These are phyloP conservation scores for Calamus simplicifolius DNA, from an alignment of 176 grass and related monocot genomes.

Conservation along the genomic window DNA sequence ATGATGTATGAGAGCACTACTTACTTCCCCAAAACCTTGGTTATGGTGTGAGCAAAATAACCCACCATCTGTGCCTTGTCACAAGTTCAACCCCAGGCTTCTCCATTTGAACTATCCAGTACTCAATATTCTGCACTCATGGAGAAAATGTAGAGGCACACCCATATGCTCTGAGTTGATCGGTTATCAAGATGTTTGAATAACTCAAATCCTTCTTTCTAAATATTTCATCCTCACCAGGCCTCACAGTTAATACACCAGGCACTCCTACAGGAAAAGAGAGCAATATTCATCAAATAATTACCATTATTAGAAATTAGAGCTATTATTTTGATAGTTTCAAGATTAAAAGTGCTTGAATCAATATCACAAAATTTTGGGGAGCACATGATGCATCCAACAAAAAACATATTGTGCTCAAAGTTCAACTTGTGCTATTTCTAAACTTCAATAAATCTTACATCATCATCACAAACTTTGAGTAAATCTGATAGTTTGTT, in stretches of 20 bases:
- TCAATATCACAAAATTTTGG: too few species aligned
- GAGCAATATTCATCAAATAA: slow-evolving; percentile 3
- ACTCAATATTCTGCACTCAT: slow-evolving; percentile 38
- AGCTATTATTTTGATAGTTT: too few species aligned
- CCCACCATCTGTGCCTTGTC: slow-evolving; percentile 84
- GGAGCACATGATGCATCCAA: too few species aligned
- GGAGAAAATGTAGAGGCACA: slow-evolving; percentile 21
- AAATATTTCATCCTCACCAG: slow-evolving; percentile 32
- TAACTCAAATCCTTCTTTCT: slow-evolving; percentile 24
- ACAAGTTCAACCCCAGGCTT: slow-evolving; percentile 79
- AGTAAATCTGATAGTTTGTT: too few species aligned
- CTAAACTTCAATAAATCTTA: too few species aligned
- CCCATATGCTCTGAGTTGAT: slow-evolving; percentile 22
- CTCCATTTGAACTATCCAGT: slow-evolving; percentile 73
- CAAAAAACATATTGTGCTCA: too few species aligned
- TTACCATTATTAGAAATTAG: too few species aligned
- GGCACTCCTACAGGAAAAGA: slow-evolving; percentile 34
- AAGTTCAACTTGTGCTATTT: too few species aligned
- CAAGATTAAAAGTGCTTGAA: too few species aligned
- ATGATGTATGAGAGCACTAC: slow-evolving; percentile 15
- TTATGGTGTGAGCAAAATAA: slow-evolving; percentile 57
- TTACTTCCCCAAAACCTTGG: slow-evolving; percentile 83
- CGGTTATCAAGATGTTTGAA: slow-evolving; percentile 1
- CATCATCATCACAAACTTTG: too few species aligned
- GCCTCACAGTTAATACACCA: slow-evolving; percentile 48